Percentiles rank a stretch among this genome's conserved stretches.
These are phyloP conservation scores for Aquilaria sinensis DNA, from an alignment of 345 rosid genomes.

Conservation along the genomic window DNA sequence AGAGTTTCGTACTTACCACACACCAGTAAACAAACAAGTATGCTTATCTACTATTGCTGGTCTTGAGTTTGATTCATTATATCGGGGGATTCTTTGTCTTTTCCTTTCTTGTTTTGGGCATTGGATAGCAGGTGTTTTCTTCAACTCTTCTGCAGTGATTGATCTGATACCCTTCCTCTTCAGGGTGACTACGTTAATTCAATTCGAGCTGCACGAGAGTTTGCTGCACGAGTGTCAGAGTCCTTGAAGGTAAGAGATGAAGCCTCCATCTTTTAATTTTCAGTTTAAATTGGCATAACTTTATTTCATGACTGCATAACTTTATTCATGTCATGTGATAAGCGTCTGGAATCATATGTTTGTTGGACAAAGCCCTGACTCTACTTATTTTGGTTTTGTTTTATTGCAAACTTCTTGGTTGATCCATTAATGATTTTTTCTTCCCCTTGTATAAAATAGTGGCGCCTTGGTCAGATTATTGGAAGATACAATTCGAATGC, in stretches of 20 bases:
- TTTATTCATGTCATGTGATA: too few species aligned
- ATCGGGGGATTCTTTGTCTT: background rate
- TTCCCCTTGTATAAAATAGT: too few species aligned
- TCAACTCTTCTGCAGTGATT: background rate
- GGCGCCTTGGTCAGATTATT: too few species aligned
- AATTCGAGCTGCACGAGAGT: constrained; percentile 78
- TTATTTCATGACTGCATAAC: background rate
- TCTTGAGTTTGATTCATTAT: too few species aligned
- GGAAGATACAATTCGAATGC: too few species aligned
- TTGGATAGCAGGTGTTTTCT: background rate
- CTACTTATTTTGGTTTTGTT: too few species aligned
- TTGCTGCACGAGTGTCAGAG: constrained; percentile 67
- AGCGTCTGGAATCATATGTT: too few species aligned
- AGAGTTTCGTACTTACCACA: constrained; percentile 91
- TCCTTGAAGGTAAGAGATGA: constrained; percentile 55
- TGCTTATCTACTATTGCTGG: constrained; percentile 1
- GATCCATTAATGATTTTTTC: too few species aligned
- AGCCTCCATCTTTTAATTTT: background rate
- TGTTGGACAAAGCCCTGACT: too few species aligned
- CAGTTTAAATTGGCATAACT: background rate
- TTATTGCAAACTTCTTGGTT: too few species aligned
- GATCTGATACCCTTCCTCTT: constrained; percentile 17
- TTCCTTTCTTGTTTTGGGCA: constrained; percentile 2
- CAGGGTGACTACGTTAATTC: constrained; percentile 86
- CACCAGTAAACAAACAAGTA: constrained; percentile 88